Conservation (phyloP, 306 rosid species). For the Fagus crenata region DNA sequence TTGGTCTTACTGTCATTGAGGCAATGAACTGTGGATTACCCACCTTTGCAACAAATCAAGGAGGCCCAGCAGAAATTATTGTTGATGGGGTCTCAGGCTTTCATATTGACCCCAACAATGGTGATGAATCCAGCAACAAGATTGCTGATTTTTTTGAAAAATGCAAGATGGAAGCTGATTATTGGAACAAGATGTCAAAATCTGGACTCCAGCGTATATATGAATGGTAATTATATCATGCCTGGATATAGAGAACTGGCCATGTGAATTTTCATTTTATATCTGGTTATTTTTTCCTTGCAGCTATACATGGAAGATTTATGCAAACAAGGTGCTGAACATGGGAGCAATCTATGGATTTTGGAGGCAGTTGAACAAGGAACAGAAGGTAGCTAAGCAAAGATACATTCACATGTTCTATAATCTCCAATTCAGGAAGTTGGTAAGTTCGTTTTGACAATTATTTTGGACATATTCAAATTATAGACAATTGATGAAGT, state of each 20-base stretch:
- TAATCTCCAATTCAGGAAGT: conserved; percentile 67
- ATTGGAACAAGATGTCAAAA: conserved; percentile 64
- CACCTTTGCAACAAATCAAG: conserved; percentile 88
- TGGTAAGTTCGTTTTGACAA: conserved; percentile 45
- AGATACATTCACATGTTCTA: conserved; percentile 81
- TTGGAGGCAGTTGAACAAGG: conserved; percentile 78
- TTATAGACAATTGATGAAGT: not conserved
- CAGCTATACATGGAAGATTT: conserved; percentile 98
- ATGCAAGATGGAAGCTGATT: conserved; percentile 58
- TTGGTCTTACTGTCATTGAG: conserved; percentile 92
- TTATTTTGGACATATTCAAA: not conserved
- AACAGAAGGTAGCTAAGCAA: conserved; percentile 68
- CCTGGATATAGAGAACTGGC: not conserved
- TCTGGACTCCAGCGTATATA: conserved; percentile 74
- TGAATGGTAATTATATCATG: conserved; percentile 53
- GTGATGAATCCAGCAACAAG: conserved; percentile 69
- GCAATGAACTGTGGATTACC: conserved; percentile 98
- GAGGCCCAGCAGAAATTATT: conserved; percentile 93
- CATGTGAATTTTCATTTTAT: conserved; percentile 9
- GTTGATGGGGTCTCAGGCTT: conserved; percentile 81
- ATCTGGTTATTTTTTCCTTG: conserved; percentile 8
- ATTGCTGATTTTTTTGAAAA: conserved; percentile 82
- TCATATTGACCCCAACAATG: conserved; percentile 73
- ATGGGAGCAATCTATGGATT: conserved; percentile 85
- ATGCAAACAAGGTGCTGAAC: conserved; percentile 78